Conservation (phyloP, 2,329 filamentous ascomycete genomes). For the Diplodia seriata region DNA sequence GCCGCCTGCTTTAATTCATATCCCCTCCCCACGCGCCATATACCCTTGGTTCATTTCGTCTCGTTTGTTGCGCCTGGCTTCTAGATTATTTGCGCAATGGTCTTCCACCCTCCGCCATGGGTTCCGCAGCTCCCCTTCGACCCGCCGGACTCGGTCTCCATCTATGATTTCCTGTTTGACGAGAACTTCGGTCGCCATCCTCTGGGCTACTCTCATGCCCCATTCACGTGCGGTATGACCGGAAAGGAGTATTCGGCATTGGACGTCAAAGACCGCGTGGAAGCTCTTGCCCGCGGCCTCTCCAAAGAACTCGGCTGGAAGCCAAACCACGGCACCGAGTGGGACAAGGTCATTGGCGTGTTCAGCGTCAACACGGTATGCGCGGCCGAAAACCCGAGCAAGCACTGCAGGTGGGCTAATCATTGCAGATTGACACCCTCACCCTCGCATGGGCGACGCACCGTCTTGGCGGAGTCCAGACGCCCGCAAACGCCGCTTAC, state of each 20-base stretch:
- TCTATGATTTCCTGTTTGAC: constrained; percentile 78
- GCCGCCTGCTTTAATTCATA: neutral
- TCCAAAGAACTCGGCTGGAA: constrained; percentile 74
- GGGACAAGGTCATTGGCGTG: constrained; percentile 79
- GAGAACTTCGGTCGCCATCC: constrained; percentile 73
- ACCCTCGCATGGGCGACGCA: constrained; percentile 77
- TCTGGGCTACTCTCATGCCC: constrained; percentile 67
- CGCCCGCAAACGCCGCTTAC: constrained; percentile 78
- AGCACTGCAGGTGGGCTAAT: no score
- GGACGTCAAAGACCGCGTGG: constrained; percentile 70
- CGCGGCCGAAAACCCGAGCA: no score
- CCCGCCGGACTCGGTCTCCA: constrained; percentile 74
- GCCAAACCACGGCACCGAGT: constrained; percentile 74
- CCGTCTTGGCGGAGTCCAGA: constrained; percentile 74
- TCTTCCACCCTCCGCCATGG: constrained; percentile 68
- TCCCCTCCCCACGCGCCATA: neutral
- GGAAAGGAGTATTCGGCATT: constrained; percentile 69
- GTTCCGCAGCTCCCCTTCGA: constrained; percentile 67
- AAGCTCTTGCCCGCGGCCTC: constrained; percentile 71
- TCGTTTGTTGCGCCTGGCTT: neutral
- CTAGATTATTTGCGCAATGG: constrained; percentile 45
- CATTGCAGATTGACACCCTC: constrained; percentile 72
- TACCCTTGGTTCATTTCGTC: neutral
- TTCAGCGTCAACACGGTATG: constrained; percentile 80
- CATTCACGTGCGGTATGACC: constrained; percentile 78